Conservation (phyloP, 805 yeast species). For the Saccharomycopsis malanga region DNA sequence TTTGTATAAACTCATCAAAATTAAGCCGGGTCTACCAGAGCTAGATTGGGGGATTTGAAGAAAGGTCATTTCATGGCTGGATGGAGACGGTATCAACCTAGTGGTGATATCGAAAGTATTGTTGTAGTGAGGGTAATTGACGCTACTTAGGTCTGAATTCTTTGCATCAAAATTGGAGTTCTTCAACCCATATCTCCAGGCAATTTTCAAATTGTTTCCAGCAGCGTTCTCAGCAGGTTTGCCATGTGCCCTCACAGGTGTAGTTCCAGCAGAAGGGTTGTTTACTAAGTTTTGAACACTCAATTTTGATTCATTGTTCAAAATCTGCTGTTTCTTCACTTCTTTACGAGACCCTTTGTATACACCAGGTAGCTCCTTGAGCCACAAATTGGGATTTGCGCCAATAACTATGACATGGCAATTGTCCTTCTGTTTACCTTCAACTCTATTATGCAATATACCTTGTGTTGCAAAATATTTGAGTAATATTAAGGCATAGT, state of each 20-base stretch:
- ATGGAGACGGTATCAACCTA: conserved; percentile 59
- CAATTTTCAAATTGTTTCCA: conserved; percentile 63
- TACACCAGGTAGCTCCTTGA: conserved; percentile 66
- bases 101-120: conserved; percentile 74
- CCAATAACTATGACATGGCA: conserved; percentile 19
- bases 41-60: conserved; percentile 33
- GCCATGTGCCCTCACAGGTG: neutral
- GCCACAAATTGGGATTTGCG: conserved; percentile 36
- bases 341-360: conserved; percentile 65
- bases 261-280: conserved; percentile 1
- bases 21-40: neutral
- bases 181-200: conserved; percentile 82
- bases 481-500: conserved; percentile 64
- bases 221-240: neutral
- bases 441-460: conserved; percentile 51
- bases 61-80: conserved; percentile 50
- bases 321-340: conserved; percentile 51
- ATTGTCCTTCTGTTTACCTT: conserved; percentile 35
- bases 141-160: conserved; percentile 23
- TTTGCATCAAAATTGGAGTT: conserved; percentile 26
- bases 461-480: conserved; percentile 77
- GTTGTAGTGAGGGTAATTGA: conserved; percentile 45
- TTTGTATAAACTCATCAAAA: conserved; percentile 26
- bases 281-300: conserved; percentile 62
- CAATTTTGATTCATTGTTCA: conserved; percentile 51